These are phyloP conservation scores for Lactarius akahatsu DNA, from an alignment of 768 basidiomycete genomes.

Conservation along the genomic window DNA sequence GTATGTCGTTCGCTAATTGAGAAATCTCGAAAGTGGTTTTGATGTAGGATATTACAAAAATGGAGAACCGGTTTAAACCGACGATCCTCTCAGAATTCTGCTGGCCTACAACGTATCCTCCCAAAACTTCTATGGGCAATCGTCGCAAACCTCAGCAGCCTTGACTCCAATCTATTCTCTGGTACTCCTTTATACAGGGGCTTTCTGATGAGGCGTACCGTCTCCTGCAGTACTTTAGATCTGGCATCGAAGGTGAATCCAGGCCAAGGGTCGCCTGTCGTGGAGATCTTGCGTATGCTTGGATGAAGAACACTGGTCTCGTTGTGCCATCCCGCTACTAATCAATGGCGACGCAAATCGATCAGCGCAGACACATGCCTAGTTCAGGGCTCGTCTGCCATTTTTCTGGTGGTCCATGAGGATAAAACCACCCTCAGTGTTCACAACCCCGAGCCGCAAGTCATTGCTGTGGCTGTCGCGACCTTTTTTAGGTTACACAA, in stretches of 20 bases:
- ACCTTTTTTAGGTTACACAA: no score
- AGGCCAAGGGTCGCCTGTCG: background rate
- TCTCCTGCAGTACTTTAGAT: slow-evolving; percentile 3
- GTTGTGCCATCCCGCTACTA: background rate
- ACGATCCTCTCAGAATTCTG: no score
- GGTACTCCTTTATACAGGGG: background rate
- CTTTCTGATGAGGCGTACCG: background rate
- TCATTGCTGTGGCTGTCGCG: slow-evolving; percentile 13
- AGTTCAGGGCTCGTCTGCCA: no score
- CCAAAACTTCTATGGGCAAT: background rate
- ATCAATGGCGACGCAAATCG: background rate
- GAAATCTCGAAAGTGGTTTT: no score
- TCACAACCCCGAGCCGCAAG: slow-evolving; percentile 12
- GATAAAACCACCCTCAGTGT: background rate
- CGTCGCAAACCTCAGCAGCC: background rate
- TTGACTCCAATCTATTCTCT: slow-evolving; percentile 1
- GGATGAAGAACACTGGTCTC: background rate
- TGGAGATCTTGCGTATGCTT: background rate
- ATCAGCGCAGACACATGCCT: no score
- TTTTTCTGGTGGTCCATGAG: no score
- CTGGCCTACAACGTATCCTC: background rate
- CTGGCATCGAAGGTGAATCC: slow-evolving; percentile 2
- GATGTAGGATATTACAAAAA: no score
- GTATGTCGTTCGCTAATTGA: no score
- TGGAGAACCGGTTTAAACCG: no score